Evolutionary conservation across 2,329 filamentous ascomycete species (phyloP).

Genomic region (Diaporthe capsici): DNA sequence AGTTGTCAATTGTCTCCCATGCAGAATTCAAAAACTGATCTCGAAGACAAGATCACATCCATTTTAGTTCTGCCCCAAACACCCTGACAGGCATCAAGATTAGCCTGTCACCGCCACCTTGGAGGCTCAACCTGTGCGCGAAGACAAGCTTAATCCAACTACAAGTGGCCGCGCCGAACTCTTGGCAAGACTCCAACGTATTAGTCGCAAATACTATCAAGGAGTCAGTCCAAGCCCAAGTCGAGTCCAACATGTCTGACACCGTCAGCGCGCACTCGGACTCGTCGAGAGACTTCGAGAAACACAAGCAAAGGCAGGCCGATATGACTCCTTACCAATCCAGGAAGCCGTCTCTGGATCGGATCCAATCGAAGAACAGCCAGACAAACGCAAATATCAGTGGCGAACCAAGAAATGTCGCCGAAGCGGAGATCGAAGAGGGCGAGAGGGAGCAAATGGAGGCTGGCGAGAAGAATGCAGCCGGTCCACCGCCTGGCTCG

Average conservation of each 20-base stretch:
- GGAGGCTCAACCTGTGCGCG: not conserved
- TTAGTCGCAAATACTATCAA: constrained; percentile 1
- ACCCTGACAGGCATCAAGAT: not conserved
- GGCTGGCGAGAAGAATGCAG: constrained; percentile 40
- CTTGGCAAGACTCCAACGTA: not conserved
- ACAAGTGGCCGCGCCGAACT: not conserved
- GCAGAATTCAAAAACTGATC: not conserved
- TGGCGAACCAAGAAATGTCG: constrained; percentile 50
- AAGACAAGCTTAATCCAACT: constrained; percentile 18
- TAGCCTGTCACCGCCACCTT: not conserved
- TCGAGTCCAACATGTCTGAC: constrained; percentile 14
- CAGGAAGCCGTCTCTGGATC: constrained; percentile 44
- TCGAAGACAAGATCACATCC: not conserved
- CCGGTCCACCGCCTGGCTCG: constrained; percentile 44
- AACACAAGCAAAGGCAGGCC: constrained; percentile 8
- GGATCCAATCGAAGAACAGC: constrained; percentile 51
- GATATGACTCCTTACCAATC: constrained; percentile 29
- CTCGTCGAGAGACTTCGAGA: constrained; percentile 40
- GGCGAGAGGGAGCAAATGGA: constrained; percentile 47
- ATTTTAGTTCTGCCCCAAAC: not conserved
- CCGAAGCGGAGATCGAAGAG: constrained; percentile 49
- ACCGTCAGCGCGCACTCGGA: constrained; percentile 30
- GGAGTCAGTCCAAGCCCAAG: not conserved
- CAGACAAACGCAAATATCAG: constrained; percentile 53
- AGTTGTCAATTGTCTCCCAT: not conserved